A percentile compares a stretch with the other conserved stretches of the same genome.
These are phyloP conservation scores for Apophysomyces elegans DNA, from an alignment of 371 early-diverging fungal species.

Conservation along the genomic window DNA sequence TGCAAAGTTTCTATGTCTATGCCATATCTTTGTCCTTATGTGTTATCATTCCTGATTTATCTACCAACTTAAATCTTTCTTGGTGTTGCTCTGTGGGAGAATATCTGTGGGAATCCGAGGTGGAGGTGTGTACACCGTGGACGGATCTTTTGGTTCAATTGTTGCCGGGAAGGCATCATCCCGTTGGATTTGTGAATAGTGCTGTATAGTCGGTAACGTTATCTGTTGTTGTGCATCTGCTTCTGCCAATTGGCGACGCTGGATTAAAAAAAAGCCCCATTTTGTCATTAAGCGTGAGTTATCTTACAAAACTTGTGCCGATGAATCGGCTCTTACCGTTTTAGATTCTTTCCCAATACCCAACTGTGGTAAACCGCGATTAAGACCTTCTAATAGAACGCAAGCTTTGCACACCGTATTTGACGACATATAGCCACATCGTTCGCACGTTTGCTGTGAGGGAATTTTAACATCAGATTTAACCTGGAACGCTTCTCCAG, in stretches of 20 bases:
- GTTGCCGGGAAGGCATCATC: slow-evolving; percentile 34
- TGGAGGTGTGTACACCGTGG: slow-evolving; percentile 47
- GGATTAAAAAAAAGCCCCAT: not conserved
- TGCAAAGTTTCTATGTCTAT: not conserved
- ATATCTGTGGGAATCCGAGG: slow-evolving; percentile 45
- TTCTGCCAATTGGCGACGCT: slow-evolving; percentile 33
- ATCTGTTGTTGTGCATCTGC: slow-evolving; percentile 15
- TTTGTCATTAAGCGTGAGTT: too few species aligned
- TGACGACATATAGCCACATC: slow-evolving; percentile 96
- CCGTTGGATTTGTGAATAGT: slow-evolving; percentile 50
- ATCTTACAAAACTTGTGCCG: not conserved
- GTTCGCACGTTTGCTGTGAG: slow-evolving; percentile 71
- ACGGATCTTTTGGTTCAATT: slow-evolving; percentile 42
- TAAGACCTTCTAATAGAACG: slow-evolving; percentile 90
- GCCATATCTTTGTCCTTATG: not conserved
- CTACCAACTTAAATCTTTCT: slow-evolving; percentile 48
- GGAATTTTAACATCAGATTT: slow-evolving; percentile 73
- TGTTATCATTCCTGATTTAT: not conserved
- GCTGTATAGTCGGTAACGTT: slow-evolving; percentile 28
- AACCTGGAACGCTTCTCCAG: slow-evolving; percentile 89
- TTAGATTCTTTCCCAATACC: slow-evolving; percentile 55
- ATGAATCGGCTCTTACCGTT: slow-evolving; percentile 32
- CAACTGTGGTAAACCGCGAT: slow-evolving; percentile 83
- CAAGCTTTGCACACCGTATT: slow-evolving; percentile 95
- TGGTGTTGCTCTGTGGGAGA: slow-evolving; percentile 19